Conservation (phyloP, 768 basidiomycete genomes). For the Tremella yokohamensis region DNA sequence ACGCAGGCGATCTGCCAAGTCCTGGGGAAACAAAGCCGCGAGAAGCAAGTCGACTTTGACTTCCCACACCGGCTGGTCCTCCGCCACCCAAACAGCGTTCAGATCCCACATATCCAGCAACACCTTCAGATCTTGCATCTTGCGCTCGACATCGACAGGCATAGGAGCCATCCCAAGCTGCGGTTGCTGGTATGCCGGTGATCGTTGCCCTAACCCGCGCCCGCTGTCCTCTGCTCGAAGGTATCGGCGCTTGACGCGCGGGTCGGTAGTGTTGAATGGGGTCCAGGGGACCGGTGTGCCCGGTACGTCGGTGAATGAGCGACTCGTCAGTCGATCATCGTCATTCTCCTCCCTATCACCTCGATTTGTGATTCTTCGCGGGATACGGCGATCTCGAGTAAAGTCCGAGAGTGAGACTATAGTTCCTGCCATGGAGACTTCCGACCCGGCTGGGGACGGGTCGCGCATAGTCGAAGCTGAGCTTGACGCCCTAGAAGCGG, state of each 20-base stretch:
- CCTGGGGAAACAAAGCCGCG: neutral
- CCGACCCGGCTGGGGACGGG: too few species aligned
- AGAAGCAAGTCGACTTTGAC: constrained; percentile 1
- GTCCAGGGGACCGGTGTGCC: neutral
- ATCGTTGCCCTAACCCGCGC: neutral
- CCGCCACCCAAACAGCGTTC: neutral
- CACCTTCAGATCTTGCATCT: neutral
- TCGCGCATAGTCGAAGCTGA: too few species aligned
- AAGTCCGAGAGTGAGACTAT: too few species aligned
- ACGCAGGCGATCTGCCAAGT: too few species aligned
- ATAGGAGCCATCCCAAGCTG: neutral
- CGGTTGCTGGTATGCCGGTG: neutral
- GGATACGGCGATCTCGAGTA: too few species aligned
- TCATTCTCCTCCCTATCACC: too few species aligned
- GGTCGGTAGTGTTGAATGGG: neutral
- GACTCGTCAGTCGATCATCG: too few species aligned
- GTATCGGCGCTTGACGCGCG: neutral
- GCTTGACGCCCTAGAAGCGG: too few species aligned
- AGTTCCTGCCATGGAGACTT: too few species aligned
- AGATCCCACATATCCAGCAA: neutral
- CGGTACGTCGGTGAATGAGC: too few species aligned
- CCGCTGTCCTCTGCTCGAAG: too few species aligned
- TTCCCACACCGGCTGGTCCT: neutral
- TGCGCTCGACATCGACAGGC: neutral
- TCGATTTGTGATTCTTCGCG: too few species aligned